phyloP scores from a whole-genome alignment of 2,329 filamentous ascomycete species.

The Pseudocercospora macadamiae region DNA sequence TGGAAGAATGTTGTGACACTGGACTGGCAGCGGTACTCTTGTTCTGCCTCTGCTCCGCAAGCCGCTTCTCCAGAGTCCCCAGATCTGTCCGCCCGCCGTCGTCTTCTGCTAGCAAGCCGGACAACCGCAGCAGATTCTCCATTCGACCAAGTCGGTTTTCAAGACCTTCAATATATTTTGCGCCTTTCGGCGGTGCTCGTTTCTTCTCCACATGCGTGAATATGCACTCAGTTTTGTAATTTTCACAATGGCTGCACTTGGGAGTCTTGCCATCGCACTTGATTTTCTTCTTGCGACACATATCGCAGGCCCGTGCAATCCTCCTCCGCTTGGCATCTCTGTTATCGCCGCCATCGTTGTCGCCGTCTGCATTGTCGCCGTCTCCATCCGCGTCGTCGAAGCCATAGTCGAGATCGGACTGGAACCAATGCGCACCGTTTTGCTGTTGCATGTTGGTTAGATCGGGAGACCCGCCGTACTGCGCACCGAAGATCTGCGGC shows the following conservation, averaged over 20 bases:
- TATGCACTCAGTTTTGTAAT: constrained; percentile 96
- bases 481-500: constrained; percentile 12
- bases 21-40: constrained; percentile 40
- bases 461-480: constrained; percentile 16
- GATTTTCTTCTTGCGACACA: constrained; percentile 95
- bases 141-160: constrained; percentile 95
- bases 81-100: constrained; percentile 85
- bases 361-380: constrained; percentile 31
- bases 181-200: constrained; percentile 92
- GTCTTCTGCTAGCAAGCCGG: constrained; percentile 82
- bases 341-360: constrained; percentile 32
- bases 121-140: constrained; percentile 86
- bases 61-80: constrained; percentile 79
- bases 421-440: constrained; percentile 26
- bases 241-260: constrained; percentile 91
- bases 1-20: constrained; percentile 29
- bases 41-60: constrained; percentile 53
- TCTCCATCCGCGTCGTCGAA: constrained; percentile 29
- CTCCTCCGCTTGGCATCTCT: constrained; percentile 81
- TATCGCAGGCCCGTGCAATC: constrained; percentile 90
- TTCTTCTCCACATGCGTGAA: constrained; percentile 99
- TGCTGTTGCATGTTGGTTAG: constrained; percentile 12
- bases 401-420: constrained; percentile 25
- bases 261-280: constrained; percentile 98
- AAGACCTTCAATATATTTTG: constrained; percentile 96